Evolutionary conservation across 805 yeast species (phyloP).

Genomic region (Saccharomycopsis guyanensis): DNA sequence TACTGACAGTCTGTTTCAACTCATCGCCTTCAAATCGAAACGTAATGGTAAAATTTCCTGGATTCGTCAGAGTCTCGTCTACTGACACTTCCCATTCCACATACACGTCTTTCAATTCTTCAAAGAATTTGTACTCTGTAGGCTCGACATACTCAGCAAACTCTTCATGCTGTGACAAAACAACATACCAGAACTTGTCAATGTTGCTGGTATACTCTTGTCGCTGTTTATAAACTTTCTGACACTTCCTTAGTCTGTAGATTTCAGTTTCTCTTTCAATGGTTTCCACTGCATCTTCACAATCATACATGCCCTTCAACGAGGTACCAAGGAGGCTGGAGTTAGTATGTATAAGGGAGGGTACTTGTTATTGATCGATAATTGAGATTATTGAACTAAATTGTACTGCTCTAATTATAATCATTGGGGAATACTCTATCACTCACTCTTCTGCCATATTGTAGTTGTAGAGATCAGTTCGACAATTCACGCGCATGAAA

Average conservation of each 20-base stretch:
- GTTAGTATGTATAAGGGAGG: no score
- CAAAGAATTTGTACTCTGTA: constrained; percentile 72
- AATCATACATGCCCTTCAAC: constrained; percentile 6
- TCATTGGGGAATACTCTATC: no score
- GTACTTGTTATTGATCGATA: no score
- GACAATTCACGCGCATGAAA: no score
- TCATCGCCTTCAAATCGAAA: constrained; percentile 45
- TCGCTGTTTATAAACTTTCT: constrained; percentile 51
- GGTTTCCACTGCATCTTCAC: constrained; percentile 9
- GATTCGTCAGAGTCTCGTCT: constrained; percentile 32
- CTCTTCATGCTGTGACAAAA: constrained; percentile 75
- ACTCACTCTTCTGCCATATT: no score
- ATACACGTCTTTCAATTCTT: constrained; percentile 53
- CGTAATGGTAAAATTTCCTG: constrained; percentile 52
- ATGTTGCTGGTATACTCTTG: constrained; percentile 43
- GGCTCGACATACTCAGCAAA: constrained; percentile 72
- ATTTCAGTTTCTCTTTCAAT: constrained; percentile 28
- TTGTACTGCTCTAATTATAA: no score
- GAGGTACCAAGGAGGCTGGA: not conserved
- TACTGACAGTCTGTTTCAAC: constrained; percentile 50
- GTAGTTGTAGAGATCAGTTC: no score
- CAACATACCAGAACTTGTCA: constrained; percentile 84
- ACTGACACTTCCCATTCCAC: constrained; percentile 42
- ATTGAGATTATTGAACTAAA: no score
- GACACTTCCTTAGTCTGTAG: constrained; percentile 44